These are phyloP conservation scores for Fusarium annulatum DNA, from an alignment of 2,329 filamentous ascomycete genomes.

Conservation along the genomic window DNA sequence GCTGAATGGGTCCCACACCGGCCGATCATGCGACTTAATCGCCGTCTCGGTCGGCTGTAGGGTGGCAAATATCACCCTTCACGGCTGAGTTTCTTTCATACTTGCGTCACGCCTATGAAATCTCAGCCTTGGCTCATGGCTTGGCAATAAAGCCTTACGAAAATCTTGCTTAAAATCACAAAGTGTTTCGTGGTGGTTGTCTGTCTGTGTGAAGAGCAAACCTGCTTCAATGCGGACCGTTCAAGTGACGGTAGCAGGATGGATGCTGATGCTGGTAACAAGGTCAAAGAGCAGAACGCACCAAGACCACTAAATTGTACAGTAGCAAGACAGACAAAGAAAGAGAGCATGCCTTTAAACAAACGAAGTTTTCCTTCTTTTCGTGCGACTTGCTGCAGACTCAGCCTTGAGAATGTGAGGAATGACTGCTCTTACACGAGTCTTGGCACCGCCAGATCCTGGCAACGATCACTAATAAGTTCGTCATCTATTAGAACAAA, in stretches of 20 bases:
- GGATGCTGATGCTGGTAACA: neutral
- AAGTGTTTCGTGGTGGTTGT: slow-evolving; percentile 2
- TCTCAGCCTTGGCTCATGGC: slow-evolving; percentile 24
- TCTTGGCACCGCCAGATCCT: neutral
- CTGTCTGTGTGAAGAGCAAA: neutral
- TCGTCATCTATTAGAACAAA: neutral
- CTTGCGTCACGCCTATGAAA: slow-evolving; percentile 30
- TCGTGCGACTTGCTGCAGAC: neutral
- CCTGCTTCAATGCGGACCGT: neutral
- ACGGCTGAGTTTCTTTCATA: slow-evolving; percentile 7
- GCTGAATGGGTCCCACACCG: slow-evolving; percentile 21
- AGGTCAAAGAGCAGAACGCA: no score
- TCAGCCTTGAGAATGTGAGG: neutral
- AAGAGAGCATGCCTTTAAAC: neutral
- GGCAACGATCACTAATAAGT: neutral
- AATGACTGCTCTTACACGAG: neutral
- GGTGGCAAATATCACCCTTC: slow-evolving; percentile 34
- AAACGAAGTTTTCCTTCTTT: neutral
- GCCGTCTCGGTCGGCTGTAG: slow-evolving; percentile 21
- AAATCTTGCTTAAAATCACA: slow-evolving; percentile 6
- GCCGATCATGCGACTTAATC: slow-evolving; percentile 39
- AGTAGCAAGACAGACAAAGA: neutral
- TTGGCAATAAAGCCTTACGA: slow-evolving; percentile 20
- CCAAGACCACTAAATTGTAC: neutral
- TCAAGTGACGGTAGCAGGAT: neutral